These are phyloP conservation scores for Gentiana macrophylla DNA, from an alignment of 257 asterid genomes.

Conservation along the genomic window DNA sequence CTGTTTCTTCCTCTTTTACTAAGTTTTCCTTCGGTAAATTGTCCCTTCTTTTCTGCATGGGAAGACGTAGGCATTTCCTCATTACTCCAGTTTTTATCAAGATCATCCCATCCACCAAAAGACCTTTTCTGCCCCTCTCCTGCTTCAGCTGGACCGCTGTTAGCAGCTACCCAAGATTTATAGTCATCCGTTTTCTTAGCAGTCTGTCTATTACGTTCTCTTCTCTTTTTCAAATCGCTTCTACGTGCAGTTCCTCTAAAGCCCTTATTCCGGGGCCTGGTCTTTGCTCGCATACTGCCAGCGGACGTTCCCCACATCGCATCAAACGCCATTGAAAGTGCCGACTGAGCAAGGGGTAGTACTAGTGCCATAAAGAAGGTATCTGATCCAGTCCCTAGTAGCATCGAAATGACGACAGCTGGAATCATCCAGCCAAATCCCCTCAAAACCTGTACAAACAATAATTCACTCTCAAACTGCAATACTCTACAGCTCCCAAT, in stretches of 20 bases:
- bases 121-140: constrained; percentile 11
- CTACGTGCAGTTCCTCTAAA: constrained; percentile 20
- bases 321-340: constrained; percentile 41
- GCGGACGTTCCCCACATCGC: constrained; percentile 39
- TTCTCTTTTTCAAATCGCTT: constrained; percentile 26
- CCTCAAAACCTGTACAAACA: constrained; percentile 38
- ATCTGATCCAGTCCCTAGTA: constrained; percentile 51
- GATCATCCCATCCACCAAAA: constrained; percentile 96
- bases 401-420: constrained; percentile 39
- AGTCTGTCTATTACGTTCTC: constrained; percentile 17
- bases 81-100: constrained; percentile 32
- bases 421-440: constrained; percentile 93
- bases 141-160: constrained; percentile 20
- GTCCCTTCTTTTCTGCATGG: constrained; percentile 13
- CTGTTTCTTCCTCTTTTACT: constrained; percentile 39
- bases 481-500: neutral
- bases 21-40: constrained; percentile 22
- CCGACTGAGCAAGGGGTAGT: constrained; percentile 76
- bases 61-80: constrained; percentile 17
- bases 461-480: neutral
- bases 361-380: constrained; percentile 59
- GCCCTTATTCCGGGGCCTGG: constrained; percentile 35
- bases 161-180: constrained; percentile 40
- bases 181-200: constrained; percentile 26
- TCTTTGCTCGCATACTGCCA: constrained; percentile 23